Evolutionary conservation across 306 rosid species (phyloP), one percentile per base, ranked within the genome.

Genomic region (Lathyrus tuberosus): DNA sequence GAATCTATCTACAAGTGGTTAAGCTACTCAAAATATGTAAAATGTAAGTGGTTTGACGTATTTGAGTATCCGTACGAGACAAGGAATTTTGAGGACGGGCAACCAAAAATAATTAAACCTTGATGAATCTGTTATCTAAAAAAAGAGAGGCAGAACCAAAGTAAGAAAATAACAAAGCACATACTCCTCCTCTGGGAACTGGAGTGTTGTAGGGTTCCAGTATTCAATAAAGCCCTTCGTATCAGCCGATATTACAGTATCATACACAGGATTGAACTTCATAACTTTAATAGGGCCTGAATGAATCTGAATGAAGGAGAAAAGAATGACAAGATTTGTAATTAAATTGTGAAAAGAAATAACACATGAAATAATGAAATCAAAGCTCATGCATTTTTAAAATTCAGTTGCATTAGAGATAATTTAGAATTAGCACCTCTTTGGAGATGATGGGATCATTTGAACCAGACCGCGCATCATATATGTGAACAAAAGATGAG

Each of bases 181-280:
- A 18, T 88, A 94, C 99, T 84, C 83, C 54, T 83, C 16, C 82
- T 91, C 95, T 3, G 99, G 99, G 63, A 94, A 91, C 76, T 85
- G 88, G 71, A 94, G 84, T 16, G 92, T 85, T 30, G 60, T 62
- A 37, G 96, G 91, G 74, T 69, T 84, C 99, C 99, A 94, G 56
- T 94, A 94, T 72, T 94, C 97, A 56, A 94, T 80, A 44, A 94
- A 79, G 68, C 99, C 99, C 88, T 83, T 87, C 31, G 62, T 71
- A 76, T 91, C 97, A 3, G 96, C 99, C 1, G 97, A 94, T 66
- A 94, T 76, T 56, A 94, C 97, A 30, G 91, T 49, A 86, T 91
- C 92, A 87, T 66, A 80, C 62, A 60, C 59, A 57, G 84, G 85
- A 71, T 87, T 94, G 86, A 85, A 91, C 92, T 78, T 91, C 92